Evolutionary conservation across 2,329 filamentous ascomycete species (phyloP).

Genomic region (Diaporthe longicolla): DNA sequence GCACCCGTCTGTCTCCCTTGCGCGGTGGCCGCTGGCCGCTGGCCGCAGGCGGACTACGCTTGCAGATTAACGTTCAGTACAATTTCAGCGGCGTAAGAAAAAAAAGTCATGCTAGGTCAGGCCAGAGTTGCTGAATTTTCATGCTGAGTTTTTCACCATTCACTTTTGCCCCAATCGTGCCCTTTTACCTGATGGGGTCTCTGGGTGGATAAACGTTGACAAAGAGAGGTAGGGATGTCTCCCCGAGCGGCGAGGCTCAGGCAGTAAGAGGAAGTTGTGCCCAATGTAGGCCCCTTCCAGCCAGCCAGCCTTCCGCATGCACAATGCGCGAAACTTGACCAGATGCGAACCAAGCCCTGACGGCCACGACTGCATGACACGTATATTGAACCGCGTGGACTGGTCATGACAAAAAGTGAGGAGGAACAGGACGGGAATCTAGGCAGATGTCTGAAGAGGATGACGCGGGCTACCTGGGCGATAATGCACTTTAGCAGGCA

Average conservation of each 20-base stretch:
- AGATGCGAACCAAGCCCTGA: background rate
- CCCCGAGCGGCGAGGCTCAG: slow-evolving; percentile 8
- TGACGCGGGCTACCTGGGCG: slow-evolving; percentile 4
- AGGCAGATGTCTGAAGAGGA: slow-evolving; percentile 31
- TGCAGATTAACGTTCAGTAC: slow-evolving; percentile 13
- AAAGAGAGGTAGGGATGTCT: slow-evolving; percentile 20
- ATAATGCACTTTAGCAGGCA: slow-evolving; percentile 13
- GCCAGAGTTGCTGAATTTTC: slow-evolving; percentile 11
- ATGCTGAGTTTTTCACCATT: background rate
- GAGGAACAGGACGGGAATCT: background rate
- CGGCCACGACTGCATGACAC: background rate
- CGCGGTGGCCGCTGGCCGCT: background rate
- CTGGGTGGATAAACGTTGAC: slow-evolving; percentile 14
- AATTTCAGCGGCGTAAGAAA: background rate
- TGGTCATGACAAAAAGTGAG: background rate
- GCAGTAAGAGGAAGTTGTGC: slow-evolving; percentile 17
- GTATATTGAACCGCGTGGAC: background rate
- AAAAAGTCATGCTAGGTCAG: background rate
- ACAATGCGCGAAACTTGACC: background rate
- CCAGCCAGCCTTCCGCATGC: slow-evolving; percentile 6
- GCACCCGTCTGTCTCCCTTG: background rate
- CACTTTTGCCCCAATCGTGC: background rate
- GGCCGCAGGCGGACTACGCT: background rate
- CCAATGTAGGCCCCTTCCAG: background rate
- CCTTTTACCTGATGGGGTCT: background rate